Evolutionary conservation across 345 rosid genomes (phyloP), one percentile per base, ranked within the genome.

Genomic region (Mallotus nudiflorus): DNA sequence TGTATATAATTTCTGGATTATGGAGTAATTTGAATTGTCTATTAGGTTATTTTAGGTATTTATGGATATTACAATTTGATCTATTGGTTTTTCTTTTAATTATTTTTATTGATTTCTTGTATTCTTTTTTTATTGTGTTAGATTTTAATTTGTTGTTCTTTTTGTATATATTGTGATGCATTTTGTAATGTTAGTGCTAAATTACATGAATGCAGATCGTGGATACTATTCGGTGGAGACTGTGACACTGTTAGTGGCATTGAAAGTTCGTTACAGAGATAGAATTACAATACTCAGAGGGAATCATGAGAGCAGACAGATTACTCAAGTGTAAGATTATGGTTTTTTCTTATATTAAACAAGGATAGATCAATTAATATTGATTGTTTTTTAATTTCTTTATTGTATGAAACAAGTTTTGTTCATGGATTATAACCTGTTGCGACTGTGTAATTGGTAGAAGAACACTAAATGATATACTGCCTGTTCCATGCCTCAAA

Each of bases 171-270:
- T n/a, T n/a, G n/a, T 13, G 11, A 57, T 62, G 35, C 58, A 28
- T 46, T 64, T 66, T 73, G 65, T 75, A 24, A 60, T 62, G 25
- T 45, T n/a, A n/a, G 54, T 45, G 54, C 20, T 59, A 27, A 66
- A 54, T 75, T 71, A 33, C 61, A 31, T 68, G 5, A 64, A n/a
- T 85, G 96, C 89, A 95, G 99, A 95, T 77, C 95, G 99, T 71
- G 99, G 99, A 0, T 92, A 95, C 79, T 95, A 95, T 81, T 95
- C 99, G 0, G 99, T 95, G 70, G 99, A 95, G 84, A 95, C 99
- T 42, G 99, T 92, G 69, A 86, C 99, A 28, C 85, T 95, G 69
- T 82, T 95, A 84, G 99, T 95, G 82, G 97, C 99, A 8, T 66
- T 95, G 81, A 95, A 95, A 84, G 99, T 95, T 18, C 88, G 99